phyloP scores from a whole-genome alignment of 2,329 filamentous ascomycete species.

The Emergomyces orientalis region DNA sequence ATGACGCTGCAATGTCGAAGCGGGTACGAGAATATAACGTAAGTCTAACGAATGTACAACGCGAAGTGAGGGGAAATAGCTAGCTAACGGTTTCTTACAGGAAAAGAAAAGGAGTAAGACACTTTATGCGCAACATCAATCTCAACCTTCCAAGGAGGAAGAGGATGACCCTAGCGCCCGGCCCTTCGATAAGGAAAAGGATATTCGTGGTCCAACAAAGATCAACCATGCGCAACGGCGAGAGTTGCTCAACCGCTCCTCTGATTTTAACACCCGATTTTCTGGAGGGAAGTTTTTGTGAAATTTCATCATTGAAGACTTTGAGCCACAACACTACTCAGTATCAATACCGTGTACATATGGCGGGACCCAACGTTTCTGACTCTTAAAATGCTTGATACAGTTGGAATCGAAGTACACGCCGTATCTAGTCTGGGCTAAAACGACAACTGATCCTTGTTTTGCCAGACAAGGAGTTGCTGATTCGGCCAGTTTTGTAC shows the following conservation, averaged over 20 bases:
- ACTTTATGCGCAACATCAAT: constrained; percentile 15
- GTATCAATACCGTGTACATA: background rate
- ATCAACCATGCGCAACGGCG: constrained; percentile 64
- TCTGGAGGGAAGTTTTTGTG: constrained; percentile 56
- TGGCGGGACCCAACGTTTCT: background rate
- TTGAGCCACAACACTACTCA: background rate
- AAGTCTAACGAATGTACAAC: constrained; percentile 10
- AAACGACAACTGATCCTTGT: background rate
- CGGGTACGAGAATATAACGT: constrained; percentile 17
- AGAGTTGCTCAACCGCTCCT: constrained; percentile 69
- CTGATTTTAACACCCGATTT: constrained; percentile 74
- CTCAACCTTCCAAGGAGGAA: constrained; percentile 48
- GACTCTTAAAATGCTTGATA: background rate
- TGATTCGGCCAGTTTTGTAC: too few relatives aligned
- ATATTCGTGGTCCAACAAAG: constrained; percentile 68
- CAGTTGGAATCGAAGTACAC: background rate
- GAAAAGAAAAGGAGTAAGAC: constrained; percentile 15
- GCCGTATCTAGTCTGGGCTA: background rate
- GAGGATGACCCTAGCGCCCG: constrained; percentile 87
- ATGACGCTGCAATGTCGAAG: constrained; percentile 11
- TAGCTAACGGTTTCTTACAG: constrained; percentile 8
- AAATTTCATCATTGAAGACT: background rate
- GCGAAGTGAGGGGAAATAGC: background rate
- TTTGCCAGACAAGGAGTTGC: too few relatives aligned
- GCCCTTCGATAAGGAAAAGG: constrained; percentile 85